phyloP scores from a whole-genome alignment of 176 grass and related monocot genomes.

The Bromus sterilis region DNA sequence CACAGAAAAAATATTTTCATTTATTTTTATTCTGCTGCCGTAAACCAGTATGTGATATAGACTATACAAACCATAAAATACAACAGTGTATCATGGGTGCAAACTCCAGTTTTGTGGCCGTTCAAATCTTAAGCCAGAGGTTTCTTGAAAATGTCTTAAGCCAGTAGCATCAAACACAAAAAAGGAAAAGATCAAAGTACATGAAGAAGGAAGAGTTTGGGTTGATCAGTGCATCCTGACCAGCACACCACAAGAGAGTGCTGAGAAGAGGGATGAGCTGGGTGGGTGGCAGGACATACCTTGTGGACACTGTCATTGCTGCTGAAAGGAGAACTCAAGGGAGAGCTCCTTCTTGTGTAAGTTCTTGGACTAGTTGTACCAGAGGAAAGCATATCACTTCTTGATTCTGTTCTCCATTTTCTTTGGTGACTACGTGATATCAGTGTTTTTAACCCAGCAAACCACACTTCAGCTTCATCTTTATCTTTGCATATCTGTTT shows the following conservation, averaged over 20 bases:
- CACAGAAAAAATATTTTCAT: not conserved
- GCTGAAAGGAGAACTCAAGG: conserved; percentile 74
- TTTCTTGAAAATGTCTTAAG: not conserved
- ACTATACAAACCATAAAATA: not conserved
- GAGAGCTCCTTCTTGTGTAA: conserved; percentile 62
- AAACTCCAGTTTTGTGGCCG: not conserved
- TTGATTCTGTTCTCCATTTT: conserved; percentile 67
- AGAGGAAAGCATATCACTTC: conserved; percentile 65
- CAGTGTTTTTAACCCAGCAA: conserved; percentile 82
- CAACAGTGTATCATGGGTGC: not conserved
- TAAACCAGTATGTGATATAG: not conserved
- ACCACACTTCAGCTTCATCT: conserved; percentile 92
- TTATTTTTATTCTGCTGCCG: not conserved
- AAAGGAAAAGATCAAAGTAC: not conserved
- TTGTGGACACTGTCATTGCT: conserved; percentile 67
- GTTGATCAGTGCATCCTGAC: not conserved
- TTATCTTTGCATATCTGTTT: conserved; percentile 86
- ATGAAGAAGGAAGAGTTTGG: not conserved
- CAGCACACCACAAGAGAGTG: not conserved
- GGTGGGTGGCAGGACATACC: conserved; percentile 15
- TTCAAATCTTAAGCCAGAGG: not conserved
- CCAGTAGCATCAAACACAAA: not conserved
- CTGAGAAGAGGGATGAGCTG: not conserved
- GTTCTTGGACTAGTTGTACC: conserved; percentile 66
- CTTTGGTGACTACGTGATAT: conserved; percentile 59